These are phyloP conservation scores for Ajuga chamaepitys DNA, from an alignment of 257 asterid species.

Conservation along the genomic window DNA sequence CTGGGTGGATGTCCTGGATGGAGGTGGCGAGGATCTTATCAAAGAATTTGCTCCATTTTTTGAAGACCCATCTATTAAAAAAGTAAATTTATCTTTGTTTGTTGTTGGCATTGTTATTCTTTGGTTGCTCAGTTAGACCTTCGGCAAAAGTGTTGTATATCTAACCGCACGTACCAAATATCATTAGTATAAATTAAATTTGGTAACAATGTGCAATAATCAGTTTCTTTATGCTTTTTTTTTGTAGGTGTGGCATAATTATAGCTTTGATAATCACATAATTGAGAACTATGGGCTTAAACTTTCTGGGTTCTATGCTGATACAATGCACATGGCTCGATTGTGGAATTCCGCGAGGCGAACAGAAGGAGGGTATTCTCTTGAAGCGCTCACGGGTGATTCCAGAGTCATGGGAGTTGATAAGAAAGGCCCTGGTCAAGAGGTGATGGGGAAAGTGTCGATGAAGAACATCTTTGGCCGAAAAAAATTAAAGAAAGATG, in stretches of 20 bases:
- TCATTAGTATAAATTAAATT: neutral
- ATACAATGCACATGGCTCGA: slow-evolving; percentile 99
- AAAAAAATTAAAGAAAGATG: slow-evolving; percentile 76
- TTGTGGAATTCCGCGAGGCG: slow-evolving; percentile 87
- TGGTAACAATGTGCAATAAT: neutral
- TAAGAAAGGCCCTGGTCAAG: slow-evolving; percentile 46
- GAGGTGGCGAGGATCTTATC: slow-evolving; percentile 70
- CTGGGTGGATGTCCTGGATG: slow-evolving; percentile 97
- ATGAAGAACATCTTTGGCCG: slow-evolving; percentile 85
- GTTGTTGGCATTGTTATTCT: neutral
- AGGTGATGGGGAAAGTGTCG: slow-evolving; percentile 77
- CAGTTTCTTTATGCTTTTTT: slow-evolving; percentile 15
- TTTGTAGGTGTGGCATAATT: slow-evolving; percentile 97
- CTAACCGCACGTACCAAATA: neutral
- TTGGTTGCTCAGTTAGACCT: neutral
- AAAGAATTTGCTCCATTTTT: slow-evolving; percentile 86
- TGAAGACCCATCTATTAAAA: slow-evolving; percentile 60
- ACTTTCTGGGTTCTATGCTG: slow-evolving; percentile 82
- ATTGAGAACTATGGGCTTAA: slow-evolving; percentile 80
- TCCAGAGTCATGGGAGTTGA: slow-evolving; percentile 64
- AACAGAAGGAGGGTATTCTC: slow-evolving; percentile 82
- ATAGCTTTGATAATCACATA: slow-evolving; percentile 89
- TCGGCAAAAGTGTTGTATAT: neutral
- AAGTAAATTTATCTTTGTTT: slow-evolving; percentile 32
- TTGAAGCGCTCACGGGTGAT: slow-evolving; percentile 89